Percentiles rank a stretch among this genome's conserved stretches.
These are phyloP conservation scores for Aspergillus versicolor DNA, from an alignment of 2,329 filamentous ascomycete genomes.

Conservation along the genomic window DNA sequence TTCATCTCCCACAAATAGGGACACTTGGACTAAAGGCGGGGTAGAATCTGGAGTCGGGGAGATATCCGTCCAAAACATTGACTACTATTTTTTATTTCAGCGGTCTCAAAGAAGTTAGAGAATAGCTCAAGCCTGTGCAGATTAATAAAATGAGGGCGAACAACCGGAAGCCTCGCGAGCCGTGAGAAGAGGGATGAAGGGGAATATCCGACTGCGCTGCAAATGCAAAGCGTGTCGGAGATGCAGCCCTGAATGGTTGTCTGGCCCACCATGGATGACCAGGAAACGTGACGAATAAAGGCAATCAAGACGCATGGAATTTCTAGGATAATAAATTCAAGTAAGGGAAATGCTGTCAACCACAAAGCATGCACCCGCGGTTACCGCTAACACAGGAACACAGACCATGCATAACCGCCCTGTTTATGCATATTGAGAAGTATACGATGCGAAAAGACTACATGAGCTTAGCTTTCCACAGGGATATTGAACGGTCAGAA, in stretches of 20 bases:
- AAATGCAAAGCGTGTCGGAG: not conserved
- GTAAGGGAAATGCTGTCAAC: not conserved
- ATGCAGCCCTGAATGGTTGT: not conserved
- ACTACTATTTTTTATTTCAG: not conserved
- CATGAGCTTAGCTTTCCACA: not conserved
- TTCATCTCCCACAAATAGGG: no score
- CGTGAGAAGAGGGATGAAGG: not conserved
- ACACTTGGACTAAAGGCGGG: not conserved
- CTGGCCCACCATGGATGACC: not conserved
- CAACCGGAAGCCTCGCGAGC: not conserved
- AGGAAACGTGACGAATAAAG: not conserved
- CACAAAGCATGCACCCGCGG: not conserved
- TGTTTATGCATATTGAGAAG: not conserved
- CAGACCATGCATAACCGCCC: not conserved
- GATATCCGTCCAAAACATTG: not conserved
- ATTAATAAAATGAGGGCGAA: not conserved
- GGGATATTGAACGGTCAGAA: not conserved
- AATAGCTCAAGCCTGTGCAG: not conserved
- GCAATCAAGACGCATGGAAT: not conserved
- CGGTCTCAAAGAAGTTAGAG: not conserved
- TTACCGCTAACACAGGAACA: constrained; percentile 1
- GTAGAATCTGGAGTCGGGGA: not conserved
- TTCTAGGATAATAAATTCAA: not conserved
- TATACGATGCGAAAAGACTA: not conserved
- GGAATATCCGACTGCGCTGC: not conserved